These are phyloP conservation scores for Aspergillus cristatus DNA, from an alignment of 495 filamentous ascomycete species.

Conservation along the genomic window DNA sequence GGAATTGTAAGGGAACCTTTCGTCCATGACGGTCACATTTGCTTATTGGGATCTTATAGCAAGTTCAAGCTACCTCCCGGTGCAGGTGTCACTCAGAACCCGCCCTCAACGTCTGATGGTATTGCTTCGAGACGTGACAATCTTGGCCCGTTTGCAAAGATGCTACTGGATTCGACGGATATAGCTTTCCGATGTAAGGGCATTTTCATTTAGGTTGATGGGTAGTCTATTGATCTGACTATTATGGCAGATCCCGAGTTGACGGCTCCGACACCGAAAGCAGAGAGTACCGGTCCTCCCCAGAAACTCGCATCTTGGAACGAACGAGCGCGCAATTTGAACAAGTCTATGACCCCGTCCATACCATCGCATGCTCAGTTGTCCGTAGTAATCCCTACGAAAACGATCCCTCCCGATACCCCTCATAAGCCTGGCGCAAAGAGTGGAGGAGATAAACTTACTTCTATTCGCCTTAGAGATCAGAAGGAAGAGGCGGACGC, in stretches of 20 bases:
- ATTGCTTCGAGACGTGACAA: conserved; percentile 13
- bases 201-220: neutral
- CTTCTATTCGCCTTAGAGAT: conserved; percentile 41
- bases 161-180: conserved; percentile 48
- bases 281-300: conserved; percentile 11
- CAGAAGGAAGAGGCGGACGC: conserved; percentile 74
- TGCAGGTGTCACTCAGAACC: conserved; percentile 12
- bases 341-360: conserved; percentile 13
- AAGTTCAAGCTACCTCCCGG: conserved; percentile 54
- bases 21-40: conserved; percentile 5
- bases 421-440: no score
- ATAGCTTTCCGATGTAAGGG: conserved; percentile 46
- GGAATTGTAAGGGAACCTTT: conserved; percentile 51
- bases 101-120: conserved; percentile 12
- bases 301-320: conserved; percentile 14
- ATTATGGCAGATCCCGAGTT: conserved; percentile 29
- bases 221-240: conserved; percentile 7
- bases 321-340: conserved; percentile 12
- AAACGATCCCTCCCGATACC: conserved; percentile 20
- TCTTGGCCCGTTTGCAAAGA: conserved; percentile 49
- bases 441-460: conserved; percentile 14
- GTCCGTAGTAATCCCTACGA: conserved; percentile 31
- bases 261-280: conserved; percentile 7
- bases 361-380: no score
- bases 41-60: conserved; percentile 34